Percentiles rank a stretch among this genome's conserved stretches.
These are phyloP conservation scores for Babesia ovis DNA, from an alignment of 169 alveolate genomes.

Conservation along the genomic window DNA sequence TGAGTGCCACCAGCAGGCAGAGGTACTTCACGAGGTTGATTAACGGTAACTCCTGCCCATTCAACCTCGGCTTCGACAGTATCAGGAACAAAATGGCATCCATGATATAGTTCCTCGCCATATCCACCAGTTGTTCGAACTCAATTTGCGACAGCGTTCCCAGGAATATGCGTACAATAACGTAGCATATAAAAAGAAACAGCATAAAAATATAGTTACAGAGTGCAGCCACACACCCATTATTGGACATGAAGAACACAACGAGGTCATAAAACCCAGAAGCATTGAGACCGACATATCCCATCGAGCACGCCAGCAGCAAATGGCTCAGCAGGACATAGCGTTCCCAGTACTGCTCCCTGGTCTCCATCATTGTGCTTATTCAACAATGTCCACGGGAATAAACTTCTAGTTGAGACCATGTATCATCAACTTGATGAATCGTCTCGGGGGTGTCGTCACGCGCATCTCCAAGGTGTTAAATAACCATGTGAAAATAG, in stretches of 20 bases:
- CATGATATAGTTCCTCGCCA: constrained; percentile 80
- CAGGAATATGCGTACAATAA: constrained; percentile 64
- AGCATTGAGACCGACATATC: constrained; percentile 39
- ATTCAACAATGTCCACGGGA: too few species aligned
- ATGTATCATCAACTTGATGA: too few species aligned
- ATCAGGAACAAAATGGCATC: constrained; percentile 84
- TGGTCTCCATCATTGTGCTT: constrained; percentile 12
- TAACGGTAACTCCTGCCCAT: constrained; percentile 80
- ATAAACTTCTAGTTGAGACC: too few species aligned
- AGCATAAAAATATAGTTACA: constrained; percentile 73
- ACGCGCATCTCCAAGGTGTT: too few species aligned
- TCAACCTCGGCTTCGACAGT: constrained; percentile 80
- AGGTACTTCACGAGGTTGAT: constrained; percentile 73
- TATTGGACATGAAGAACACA: constrained; percentile 28
- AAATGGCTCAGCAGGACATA: constrained; percentile 63
- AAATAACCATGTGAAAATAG: too few species aligned
- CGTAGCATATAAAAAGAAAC: constrained; percentile 58
- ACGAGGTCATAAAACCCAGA: constrained; percentile 60
- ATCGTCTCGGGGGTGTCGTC: too few species aligned
- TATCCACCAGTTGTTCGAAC: constrained; percentile 79
- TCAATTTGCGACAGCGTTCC: constrained; percentile 72
- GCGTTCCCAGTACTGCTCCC: constrained; percentile 40
- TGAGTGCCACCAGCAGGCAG: constrained; percentile 73
- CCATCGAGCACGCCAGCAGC: constrained; percentile 59
- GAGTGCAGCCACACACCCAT: constrained; percentile 65